Conservation (phyloP, 768 basidiomycete species). For the Termitomyces sp. region DNA sequence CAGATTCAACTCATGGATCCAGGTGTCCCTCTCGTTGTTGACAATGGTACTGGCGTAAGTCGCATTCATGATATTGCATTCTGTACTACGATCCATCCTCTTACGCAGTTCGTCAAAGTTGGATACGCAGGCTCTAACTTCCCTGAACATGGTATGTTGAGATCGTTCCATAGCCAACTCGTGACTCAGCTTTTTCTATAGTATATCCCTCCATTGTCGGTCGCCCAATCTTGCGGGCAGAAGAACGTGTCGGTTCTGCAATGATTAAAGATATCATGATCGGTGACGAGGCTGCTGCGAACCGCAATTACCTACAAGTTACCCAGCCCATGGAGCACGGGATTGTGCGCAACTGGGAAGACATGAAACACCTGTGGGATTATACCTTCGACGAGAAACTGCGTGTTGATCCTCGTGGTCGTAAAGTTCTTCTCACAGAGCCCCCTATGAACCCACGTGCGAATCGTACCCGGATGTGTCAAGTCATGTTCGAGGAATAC, state of each 20-base stretch:
- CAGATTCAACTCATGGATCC: conserved; percentile 30
- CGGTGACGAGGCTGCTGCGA: conserved; percentile 92
- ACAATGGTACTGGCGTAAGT: conserved; percentile 85
- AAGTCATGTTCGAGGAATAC: conserved; percentile 99
- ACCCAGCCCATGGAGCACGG: conserved; percentile 99
- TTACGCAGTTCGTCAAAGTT: conserved; percentile 77
- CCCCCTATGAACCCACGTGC: conserved; percentile 98
- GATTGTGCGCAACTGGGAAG: conserved; percentile 98
- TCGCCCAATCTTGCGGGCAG: conserved; percentile 93
- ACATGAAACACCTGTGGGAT: conserved; percentile 98
- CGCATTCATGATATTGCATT: neutral
- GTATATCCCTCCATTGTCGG: conserved; percentile 98
- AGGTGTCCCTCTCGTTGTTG: conserved; percentile 66
- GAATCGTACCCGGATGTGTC: conserved; percentile 90
- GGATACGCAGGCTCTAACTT: conserved; percentile 93
- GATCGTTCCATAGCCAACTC: neutral
- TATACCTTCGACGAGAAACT: conserved; percentile 98
- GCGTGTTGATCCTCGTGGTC: conserved; percentile 76
- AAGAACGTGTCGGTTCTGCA: conserved; percentile 84
- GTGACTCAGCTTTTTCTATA: conserved; percentile 19
- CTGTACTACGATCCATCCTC: conserved; percentile 5
- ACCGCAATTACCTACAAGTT: conserved; percentile 93
- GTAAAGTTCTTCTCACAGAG: conserved; percentile 92
- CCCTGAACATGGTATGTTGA: conserved; percentile 74
- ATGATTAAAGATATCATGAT: conserved; percentile 97